These are phyloP conservation scores for Nymphaea thermarum DNA, from an alignment of 164 flowering plant genomes.

Conservation along the genomic window DNA sequence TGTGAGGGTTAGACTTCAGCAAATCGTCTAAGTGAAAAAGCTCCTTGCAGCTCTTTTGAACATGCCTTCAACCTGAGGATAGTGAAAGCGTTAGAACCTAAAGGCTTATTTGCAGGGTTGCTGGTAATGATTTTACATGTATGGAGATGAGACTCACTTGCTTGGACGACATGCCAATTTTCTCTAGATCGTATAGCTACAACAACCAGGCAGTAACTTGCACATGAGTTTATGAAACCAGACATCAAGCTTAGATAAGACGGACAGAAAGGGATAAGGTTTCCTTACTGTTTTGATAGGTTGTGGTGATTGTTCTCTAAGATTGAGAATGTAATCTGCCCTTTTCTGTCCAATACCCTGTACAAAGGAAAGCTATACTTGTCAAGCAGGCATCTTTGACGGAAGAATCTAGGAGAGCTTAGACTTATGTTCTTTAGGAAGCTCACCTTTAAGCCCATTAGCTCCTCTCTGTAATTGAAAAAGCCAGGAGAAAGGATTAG, in stretches of 20 bases:
- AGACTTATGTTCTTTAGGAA: neutral
- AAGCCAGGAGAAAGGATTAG: neutral
- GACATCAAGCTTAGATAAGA: neutral
- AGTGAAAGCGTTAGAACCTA: neutral
- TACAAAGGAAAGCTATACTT: neutral
- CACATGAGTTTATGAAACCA: neutral
- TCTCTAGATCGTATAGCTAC: conserved; percentile 78
- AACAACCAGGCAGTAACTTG: conserved; percentile 7
- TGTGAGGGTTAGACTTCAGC: neutral
- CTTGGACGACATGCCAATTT: conserved; percentile 77
- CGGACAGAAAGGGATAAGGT: neutral
- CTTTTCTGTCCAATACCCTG: conserved; percentile 84
- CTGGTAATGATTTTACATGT: neutral
- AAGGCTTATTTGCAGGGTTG: neutral
- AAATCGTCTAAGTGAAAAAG: conserved; percentile 21
- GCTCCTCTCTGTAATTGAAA: conserved; percentile 53
- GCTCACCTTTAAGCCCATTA: conserved; percentile 54
- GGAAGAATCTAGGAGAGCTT: no score
- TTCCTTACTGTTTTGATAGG: conserved; percentile 57
- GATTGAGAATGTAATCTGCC: conserved; percentile 61
- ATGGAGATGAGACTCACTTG: conserved; percentile 32
- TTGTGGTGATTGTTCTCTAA: conserved; percentile 48
- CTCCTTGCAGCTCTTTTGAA: conserved; percentile 52
- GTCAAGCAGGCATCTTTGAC: no score
- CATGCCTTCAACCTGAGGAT: conserved; percentile 41